Conservation (phyloP, 345 rosid species). For the Gossypium arboreum region DNA sequence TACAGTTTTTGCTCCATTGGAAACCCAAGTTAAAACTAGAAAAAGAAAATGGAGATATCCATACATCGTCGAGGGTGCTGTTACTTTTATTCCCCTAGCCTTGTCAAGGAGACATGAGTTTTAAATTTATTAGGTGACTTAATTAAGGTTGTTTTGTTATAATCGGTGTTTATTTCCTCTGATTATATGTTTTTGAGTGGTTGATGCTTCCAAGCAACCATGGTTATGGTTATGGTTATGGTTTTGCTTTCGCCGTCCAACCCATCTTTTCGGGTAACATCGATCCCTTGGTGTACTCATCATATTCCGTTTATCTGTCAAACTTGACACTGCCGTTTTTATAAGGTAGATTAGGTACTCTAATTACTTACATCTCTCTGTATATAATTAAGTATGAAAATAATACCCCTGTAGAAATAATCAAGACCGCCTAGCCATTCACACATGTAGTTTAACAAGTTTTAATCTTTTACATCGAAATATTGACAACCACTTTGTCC, state of each 20-base stretch:
- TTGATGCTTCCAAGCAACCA: constrained; percentile 34
- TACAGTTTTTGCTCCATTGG: too few species aligned
- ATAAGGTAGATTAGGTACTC: not conserved
- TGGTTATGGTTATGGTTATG: not conserved
- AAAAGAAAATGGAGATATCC: too few species aligned
- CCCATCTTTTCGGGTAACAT: constrained; percentile 15
- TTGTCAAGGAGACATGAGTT: too few species aligned
- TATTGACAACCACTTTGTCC: constrained; percentile 4
- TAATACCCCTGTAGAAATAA: too few species aligned
- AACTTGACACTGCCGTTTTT: constrained; percentile 1
- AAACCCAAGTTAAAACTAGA: too few species aligned
- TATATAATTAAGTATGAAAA: too few species aligned
- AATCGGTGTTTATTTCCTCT: not conserved
- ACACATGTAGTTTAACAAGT: constrained; percentile 27
- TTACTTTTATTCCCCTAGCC: not conserved
- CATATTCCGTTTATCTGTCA: not conserved
- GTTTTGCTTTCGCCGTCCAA: not conserved
- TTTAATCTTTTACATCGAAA: constrained; percentile 15
- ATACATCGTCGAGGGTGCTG: too few species aligned
- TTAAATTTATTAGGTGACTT: too few species aligned
- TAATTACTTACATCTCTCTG: not conserved
- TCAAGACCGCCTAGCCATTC: not conserved
- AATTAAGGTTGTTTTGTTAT: not conserved
- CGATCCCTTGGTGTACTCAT: not conserved
- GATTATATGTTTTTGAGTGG: constrained; percentile 1